These are phyloP conservation scores for Lithospermum erythrorhizon DNA, from an alignment of 257 asterid species.

Conservation along the genomic window DNA sequence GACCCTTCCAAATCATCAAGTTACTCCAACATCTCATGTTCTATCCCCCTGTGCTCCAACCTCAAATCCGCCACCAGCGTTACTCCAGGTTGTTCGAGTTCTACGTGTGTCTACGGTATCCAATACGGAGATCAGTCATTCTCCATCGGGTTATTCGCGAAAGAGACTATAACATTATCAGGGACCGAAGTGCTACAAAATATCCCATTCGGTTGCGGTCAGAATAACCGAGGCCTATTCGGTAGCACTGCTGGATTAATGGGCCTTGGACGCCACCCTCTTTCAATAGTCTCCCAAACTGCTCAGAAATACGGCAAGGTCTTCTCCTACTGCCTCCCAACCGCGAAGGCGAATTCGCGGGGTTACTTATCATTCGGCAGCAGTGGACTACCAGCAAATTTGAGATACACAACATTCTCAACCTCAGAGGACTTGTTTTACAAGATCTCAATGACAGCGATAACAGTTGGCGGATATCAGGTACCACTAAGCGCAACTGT, in stretches of 20 bases:
- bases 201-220: conserved; percentile 69
- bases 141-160: conserved; percentile 41
- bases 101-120: conserved; percentile 41
- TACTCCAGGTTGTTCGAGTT: conserved; percentile 24
- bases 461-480: conserved; percentile 36
- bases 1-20: conserved; percentile 40
- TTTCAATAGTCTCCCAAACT: conserved; percentile 61
- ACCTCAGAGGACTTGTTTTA: conserved; percentile 29
- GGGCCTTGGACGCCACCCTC: conserved; percentile 50
- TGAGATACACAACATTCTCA: conserved; percentile 41
- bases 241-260: conserved; percentile 52
- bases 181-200: conserved; percentile 27
- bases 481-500: conserved; percentile 33
- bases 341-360: conserved; percentile 27
- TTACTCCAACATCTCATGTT: conserved; percentile 44
- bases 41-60: conserved; percentile 29
- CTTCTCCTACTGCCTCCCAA: conserved; percentile 77
- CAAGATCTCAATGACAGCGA: conserved; percentile 29
- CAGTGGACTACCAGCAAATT: conserved; percentile 4
- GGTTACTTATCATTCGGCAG: conserved; percentile 63
- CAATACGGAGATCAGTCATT: conserved; percentile 53
- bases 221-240: conserved; percentile 51
- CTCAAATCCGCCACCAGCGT: conserved; percentile 36
- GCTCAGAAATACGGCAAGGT: conserved; percentile 34
- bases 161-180: conserved; percentile 43